A percentile compares a stretch with the other conserved stretches of the same genome.
phyloP scores from a whole-genome alignment of 164 flowering plant species.

The Stephania yunnanensis region DNA sequence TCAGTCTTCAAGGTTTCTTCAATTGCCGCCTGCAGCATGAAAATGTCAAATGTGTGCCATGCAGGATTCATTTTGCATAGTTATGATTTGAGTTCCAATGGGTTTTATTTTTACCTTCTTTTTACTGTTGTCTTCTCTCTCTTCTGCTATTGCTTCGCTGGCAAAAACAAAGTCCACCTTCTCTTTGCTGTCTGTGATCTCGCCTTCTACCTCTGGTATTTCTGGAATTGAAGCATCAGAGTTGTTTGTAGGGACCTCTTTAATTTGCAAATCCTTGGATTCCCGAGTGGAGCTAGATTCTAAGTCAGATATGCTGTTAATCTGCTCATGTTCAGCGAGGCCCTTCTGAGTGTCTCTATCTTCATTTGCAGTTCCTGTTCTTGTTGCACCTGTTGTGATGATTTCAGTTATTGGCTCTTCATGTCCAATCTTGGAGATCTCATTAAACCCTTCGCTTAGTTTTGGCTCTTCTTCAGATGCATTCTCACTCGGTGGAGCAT shows the following conservation, averaged over 20 bases:
- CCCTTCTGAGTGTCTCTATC: constrained; percentile 11
- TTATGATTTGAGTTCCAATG: constrained; percentile 2
- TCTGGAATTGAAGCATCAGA: constrained; percentile 11
- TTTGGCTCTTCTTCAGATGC: constrained; percentile 17
- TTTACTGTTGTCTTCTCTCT: constrained; percentile 7
- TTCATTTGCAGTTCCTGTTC: constrained; percentile 6
- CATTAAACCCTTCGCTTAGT: constrained; percentile 9
- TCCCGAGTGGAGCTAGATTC: background rate
- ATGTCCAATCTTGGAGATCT: constrained; percentile 6
- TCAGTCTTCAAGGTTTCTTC: constrained; percentile 13
- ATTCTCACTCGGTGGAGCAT: constrained; percentile 3
- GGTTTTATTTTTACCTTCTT: constrained; percentile 14
- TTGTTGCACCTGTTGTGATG: constrained; percentile 4
- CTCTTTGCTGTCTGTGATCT: constrained; percentile 12
- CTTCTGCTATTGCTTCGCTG: constrained; percentile 12
- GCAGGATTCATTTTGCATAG: background rate
- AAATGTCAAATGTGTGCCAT: constrained; percentile 3
- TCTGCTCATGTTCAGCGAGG: constrained; percentile 17
- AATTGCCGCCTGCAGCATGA: constrained; percentile 19
- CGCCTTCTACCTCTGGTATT: constrained; percentile 8
- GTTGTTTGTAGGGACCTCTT: constrained; percentile 2
- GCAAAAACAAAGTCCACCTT: background rate
- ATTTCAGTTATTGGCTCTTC: constrained; percentile 14
- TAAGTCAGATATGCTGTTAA: constrained; percentile 1
- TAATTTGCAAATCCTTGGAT: constrained; percentile 9